phyloP scores from a whole-genome alignment of 768 basidiomycete genomes.

The Sarcodon sp. region DNA sequence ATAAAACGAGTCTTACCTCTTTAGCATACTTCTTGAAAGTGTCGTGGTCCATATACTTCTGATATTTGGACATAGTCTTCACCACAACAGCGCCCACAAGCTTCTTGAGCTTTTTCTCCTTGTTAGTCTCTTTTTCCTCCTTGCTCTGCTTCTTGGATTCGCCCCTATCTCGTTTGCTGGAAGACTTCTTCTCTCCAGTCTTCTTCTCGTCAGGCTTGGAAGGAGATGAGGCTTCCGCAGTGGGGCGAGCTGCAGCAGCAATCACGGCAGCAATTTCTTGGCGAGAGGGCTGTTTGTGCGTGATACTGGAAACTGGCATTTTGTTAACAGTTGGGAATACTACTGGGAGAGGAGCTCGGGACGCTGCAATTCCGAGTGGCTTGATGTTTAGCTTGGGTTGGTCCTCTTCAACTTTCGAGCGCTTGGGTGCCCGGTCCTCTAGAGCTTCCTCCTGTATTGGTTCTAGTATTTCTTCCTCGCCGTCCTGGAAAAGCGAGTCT shows the following conservation, averaged over 20 bases:
- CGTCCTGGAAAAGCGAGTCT: slow-evolving; percentile 9
- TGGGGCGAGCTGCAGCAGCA: not conserved
- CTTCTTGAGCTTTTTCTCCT: slow-evolving; percentile 76
- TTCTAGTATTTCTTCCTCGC: slow-evolving; percentile 9
- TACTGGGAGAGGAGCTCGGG: no score
- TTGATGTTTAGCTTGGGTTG: not conserved
- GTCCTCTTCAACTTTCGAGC: slow-evolving; percentile 2
- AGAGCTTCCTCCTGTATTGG: slow-evolving; percentile 1
- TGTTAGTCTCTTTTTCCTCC: slow-evolving; percentile 52
- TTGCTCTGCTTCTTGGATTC: slow-evolving; percentile 29
- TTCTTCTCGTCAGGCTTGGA: slow-evolving; percentile 6
- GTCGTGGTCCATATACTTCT: slow-evolving; percentile 61
- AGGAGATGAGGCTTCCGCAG: not conserved
- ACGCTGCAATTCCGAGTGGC: no score
- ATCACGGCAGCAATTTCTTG: not conserved
- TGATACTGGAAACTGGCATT: not conserved
- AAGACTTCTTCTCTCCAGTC: slow-evolving; percentile 10
- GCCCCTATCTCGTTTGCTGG: slow-evolving; percentile 9
- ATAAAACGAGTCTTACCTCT: slow-evolving; percentile 41
- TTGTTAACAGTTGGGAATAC: no score
- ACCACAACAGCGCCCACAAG: slow-evolving; percentile 87
- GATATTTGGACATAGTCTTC: slow-evolving; percentile 84
- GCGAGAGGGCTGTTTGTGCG: not conserved
- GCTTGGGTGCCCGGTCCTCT: slow-evolving; percentile 8
- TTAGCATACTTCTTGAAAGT: slow-evolving; percentile 92